phyloP scores from a whole-genome alignment of 331 rosid species.

The Prunus yedoensis region DNA sequence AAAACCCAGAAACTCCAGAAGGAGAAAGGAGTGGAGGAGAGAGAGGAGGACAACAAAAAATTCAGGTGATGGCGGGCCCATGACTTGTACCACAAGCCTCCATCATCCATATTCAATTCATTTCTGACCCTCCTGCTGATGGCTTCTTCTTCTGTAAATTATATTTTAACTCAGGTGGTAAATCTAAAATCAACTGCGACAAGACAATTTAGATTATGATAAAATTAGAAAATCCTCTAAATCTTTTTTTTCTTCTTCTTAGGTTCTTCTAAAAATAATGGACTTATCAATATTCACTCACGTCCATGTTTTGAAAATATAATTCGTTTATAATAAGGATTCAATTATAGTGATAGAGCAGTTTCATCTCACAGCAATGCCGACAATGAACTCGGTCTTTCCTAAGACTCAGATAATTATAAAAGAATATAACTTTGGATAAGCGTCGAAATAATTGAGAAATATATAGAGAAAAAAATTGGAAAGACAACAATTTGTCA shows the following conservation, averaged over 20 bases:
- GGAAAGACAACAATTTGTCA: neutral
- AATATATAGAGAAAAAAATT: neutral
- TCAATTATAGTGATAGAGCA: no score
- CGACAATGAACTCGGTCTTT: no score
- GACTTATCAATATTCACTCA: no score
- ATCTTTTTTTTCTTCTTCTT: no score
- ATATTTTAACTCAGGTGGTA: neutral
- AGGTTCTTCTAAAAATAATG: no score
- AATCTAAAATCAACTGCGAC: neutral
- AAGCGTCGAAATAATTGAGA: neutral
- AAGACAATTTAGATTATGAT: no score
- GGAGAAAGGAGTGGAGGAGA: neutral
- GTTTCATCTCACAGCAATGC: no score
- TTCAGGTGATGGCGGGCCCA: neutral
- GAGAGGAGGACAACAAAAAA: neutral
- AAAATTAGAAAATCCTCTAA: no score
- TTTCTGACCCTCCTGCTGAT: neutral
- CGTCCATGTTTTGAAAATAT: no score
- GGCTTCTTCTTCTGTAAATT: neutral
- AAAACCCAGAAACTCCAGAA: neutral
- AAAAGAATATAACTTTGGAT: no score
- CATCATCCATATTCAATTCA: neutral
- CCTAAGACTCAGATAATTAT: no score
- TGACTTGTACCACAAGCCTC: neutral
- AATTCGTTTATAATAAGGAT: no score